Evolutionary conservation across 177 flowering plant species (phyloP).

Genomic region (Vitis hybrid): DNA sequence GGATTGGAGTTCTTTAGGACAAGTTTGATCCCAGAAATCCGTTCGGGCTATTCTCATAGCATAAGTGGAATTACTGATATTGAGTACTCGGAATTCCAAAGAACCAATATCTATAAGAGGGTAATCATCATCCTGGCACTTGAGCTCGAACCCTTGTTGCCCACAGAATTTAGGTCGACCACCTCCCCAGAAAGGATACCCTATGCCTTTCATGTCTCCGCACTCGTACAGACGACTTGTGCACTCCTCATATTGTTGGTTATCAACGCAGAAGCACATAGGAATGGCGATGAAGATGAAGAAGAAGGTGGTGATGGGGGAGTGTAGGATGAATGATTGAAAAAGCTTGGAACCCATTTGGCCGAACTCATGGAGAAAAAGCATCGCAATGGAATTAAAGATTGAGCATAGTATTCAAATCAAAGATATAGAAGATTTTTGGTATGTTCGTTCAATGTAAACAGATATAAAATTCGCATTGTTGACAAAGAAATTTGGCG

Average conservation of each 20-base stretch:
- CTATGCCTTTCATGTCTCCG: constrained; percentile 11
- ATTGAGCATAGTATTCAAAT: too few species aligned
- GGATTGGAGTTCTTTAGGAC: constrained; percentile 2
- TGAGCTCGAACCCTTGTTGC: constrained; percentile 17
- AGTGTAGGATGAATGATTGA: too few species aligned
- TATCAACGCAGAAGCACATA: not conserved
- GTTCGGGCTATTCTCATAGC: constrained; percentile 15
- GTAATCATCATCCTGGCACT: constrained; percentile 9
- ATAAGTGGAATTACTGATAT: not conserved
- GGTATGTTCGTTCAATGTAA: too few species aligned
- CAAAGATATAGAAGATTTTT: too few species aligned
- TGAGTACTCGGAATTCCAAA: constrained; percentile 9
- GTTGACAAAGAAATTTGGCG: too few species aligned
- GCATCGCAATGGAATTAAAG: too few species aligned
- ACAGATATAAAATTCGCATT: too few species aligned
- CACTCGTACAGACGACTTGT: constrained; percentile 2
- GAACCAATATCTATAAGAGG: constrained; percentile 2
- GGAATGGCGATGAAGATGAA: not conserved
- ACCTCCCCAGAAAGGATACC: constrained; percentile 39
- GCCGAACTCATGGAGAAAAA: too few species aligned
- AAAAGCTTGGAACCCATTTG: too few species aligned
- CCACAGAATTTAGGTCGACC: constrained; percentile 23
- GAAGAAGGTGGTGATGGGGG: constrained; percentile 6
- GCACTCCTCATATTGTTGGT: constrained; percentile 9
- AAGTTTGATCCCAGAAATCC: constrained; percentile 14